phyloP scores from a whole-genome alignment of 1,284 basidiomycete genomes.

The Coniophora puteana region DNA sequence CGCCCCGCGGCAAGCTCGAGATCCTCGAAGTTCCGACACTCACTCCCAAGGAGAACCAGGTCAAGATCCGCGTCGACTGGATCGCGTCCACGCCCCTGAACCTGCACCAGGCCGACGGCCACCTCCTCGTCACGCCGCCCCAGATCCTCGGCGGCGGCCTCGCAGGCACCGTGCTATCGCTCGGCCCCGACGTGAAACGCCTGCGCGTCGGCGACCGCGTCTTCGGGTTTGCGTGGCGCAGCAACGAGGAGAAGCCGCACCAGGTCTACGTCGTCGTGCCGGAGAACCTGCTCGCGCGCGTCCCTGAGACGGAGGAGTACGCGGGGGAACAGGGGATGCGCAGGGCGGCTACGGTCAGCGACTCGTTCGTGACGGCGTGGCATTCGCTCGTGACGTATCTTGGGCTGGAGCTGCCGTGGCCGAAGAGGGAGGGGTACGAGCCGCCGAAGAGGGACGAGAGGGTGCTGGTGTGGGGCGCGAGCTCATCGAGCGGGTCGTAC shows the following conservation, averaged over 20 bases:
- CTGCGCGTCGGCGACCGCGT: no score
- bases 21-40: no score
- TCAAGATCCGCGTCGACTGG: neutral
- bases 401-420: constrained; percentile 35
- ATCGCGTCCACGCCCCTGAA: neutral
- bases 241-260: no score
- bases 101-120: neutral
- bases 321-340: no score
- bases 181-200: no score
- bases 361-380: constrained; percentile 49
- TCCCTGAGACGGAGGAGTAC: no score
- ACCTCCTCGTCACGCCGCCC: neutral
- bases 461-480: constrained; percentile 54
- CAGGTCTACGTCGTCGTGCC: no score
- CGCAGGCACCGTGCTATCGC: neutral
- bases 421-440: constrained; percentile 28
- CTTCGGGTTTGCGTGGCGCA: no score
- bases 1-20: no score
- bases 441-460: constrained; percentile 33
- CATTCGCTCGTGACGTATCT: constrained; percentile 46
- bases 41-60: constrained; percentile 15
- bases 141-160: neutral
- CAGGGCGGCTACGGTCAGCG: constrained; percentile 48
- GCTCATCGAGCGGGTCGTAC: constrained; percentile 53
- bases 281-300: no score